These are phyloP conservation scores for Globisporangium sylvaticum DNA, from an alignment of 352 stramenopile species.

Conservation along the genomic window DNA sequence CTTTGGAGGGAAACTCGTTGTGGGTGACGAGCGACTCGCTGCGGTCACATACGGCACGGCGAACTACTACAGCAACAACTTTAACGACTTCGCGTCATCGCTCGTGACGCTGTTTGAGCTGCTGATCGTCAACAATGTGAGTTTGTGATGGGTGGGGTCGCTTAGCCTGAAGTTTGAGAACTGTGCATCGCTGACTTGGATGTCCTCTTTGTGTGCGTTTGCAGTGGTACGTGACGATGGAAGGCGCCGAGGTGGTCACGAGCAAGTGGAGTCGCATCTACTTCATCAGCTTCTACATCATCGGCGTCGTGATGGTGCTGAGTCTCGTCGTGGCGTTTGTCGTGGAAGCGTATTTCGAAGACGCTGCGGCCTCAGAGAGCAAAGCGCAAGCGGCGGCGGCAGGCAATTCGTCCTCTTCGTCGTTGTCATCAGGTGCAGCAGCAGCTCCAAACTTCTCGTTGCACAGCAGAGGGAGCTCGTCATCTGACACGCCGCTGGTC, in stretches of 20 bases:
- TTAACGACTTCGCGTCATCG: slow-evolving; percentile 63
- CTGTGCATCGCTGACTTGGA: neutral
- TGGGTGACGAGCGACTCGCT: slow-evolving; percentile 29
- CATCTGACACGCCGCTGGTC: neutral
- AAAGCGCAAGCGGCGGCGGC: slow-evolving; percentile 3
- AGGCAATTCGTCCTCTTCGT: neutral
- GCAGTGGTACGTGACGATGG: slow-evolving; percentile 69
- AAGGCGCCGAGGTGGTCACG: slow-evolving; percentile 52
- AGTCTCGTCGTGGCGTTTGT: slow-evolving; percentile 72
- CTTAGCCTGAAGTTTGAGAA: too few species aligned
- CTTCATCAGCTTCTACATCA: slow-evolving; percentile 71
- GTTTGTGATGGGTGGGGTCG: slow-evolving; percentile 11
- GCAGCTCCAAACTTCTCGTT: slow-evolving; percentile 1
- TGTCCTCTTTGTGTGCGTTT: neutral
- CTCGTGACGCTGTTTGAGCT: slow-evolving; percentile 70
- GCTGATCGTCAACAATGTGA: slow-evolving; percentile 74
- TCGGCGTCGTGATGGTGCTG: slow-evolving; percentile 66
- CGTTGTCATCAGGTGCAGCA: neutral
- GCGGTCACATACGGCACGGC: slow-evolving; percentile 37
- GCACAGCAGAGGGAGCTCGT: neutral
- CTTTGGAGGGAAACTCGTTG: slow-evolving; percentile 54
- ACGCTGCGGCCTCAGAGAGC: slow-evolving; percentile 8
- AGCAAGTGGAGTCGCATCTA: slow-evolving; percentile 54
- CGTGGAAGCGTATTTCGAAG: slow-evolving; percentile 57
- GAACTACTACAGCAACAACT: slow-evolving; percentile 76